Evolutionary conservation across 1,284 basidiomycete genomes (phyloP).

Genomic region (Fereydounia khargensis): DNA sequence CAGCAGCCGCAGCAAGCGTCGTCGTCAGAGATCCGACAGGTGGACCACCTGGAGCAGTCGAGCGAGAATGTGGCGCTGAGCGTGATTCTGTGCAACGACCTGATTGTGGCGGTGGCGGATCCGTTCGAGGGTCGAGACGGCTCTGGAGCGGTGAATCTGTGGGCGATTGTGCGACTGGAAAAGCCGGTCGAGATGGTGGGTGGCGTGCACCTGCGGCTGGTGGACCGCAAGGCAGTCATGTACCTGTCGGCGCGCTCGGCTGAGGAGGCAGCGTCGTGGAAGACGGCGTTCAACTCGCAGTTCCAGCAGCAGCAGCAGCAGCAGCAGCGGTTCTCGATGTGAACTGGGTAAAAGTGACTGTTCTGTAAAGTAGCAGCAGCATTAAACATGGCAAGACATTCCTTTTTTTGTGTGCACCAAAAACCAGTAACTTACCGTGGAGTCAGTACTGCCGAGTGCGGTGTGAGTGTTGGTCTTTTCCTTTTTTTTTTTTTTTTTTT

Average conservation of each 20-base stretch:
- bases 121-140: constrained; percentile 40
- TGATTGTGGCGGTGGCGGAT: constrained; percentile 82
- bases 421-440: too few species aligned
- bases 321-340: too few species aligned
- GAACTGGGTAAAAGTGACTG: too few species aligned
- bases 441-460: too few species aligned
- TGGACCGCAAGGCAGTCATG: constrained; percentile 33
- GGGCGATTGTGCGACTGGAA: constrained; percentile 13
- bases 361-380: too few species aligned
- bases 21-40: constrained; percentile 73
- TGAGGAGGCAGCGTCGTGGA: constrained; percentile 35
- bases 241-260: constrained; percentile 31
- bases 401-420: too few species aligned
- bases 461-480: too few species aligned
- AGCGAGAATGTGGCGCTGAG: constrained; percentile 35
- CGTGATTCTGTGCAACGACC: constrained; percentile 79
- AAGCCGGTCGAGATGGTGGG: constrained; percentile 31
- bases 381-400: too few species aligned
- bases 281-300: constrained; percentile 38
- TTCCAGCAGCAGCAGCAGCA: constrained; percentile 21
- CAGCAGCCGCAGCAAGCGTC: background rate
- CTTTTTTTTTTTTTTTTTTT: too few species aligned
- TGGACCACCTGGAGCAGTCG: constrained; percentile 74
- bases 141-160: constrained; percentile 12
- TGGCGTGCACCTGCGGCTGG: constrained; percentile 29